Conservation (phyloP, 164 flowering plant genomes). For the Tinospora cordifolia region DNA sequence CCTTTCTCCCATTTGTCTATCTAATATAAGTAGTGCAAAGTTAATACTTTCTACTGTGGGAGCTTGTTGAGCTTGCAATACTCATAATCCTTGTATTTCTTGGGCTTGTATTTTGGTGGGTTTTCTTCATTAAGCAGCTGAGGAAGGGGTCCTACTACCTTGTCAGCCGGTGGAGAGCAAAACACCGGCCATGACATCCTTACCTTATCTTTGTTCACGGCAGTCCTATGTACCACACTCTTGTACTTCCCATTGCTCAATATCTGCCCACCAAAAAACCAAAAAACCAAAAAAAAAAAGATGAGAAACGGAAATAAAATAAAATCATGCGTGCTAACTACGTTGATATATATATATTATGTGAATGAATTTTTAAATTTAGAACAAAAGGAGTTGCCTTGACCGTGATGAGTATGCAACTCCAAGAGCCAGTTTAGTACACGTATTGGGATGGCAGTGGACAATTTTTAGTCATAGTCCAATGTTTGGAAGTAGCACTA, state of each 20-base stretch:
- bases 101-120: conserved; percentile 56
- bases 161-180: conserved; percentile 44
- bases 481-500: too few relatives aligned
- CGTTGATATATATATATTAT: too few relatives aligned
- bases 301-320: background rate
- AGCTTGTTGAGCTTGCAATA: conserved; percentile 75
- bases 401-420: too few relatives aligned
- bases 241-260: conserved; percentile 55
- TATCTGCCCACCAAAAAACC: conserved; percentile 28
- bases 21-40: too few relatives aligned
- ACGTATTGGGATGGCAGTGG: too few relatives aligned
- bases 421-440: too few relatives aligned
- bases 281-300: background rate
- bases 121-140: conserved; percentile 42
- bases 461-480: too few relatives aligned
- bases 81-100: conserved; percentile 50
- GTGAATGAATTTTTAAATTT: too few relatives aligned
- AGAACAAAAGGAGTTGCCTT: too few relatives aligned
- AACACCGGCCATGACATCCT: conserved; percentile 72
- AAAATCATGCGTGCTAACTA: background rate
- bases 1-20: too few relatives aligned
- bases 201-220: conserved; percentile 46
- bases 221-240: conserved; percentile 43
- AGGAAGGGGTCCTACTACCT: conserved; percentile 52
- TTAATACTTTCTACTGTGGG: conserved; percentile 33